A percentile compares a stretch with the other conserved stretches of the same genome.
phyloP scores from a whole-genome alignment of 2,329 filamentous ascomycete genomes.

The Aureobasidium sp. region DNA sequence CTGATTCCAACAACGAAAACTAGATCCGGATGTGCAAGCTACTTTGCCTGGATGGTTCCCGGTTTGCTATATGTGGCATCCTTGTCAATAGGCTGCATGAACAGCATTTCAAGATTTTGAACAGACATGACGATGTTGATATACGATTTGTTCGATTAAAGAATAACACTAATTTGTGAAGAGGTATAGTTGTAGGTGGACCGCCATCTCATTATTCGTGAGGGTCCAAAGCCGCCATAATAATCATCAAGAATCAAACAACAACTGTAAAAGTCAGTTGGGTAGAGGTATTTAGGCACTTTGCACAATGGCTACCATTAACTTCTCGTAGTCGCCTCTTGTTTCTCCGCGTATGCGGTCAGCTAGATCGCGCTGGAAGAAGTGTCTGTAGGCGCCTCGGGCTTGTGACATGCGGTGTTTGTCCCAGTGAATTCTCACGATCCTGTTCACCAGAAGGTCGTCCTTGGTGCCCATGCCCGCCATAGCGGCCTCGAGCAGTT shows the following conservation, averaged over 20 bases:
- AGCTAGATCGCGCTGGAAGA: conserved; percentile 59
- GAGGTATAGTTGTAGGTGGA: background rate
- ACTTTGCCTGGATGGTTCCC: too few relatives aligned
- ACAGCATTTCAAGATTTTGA: too few relatives aligned
- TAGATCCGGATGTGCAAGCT: too few relatives aligned
- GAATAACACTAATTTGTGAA: background rate
- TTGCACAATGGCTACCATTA: conserved; percentile 55
- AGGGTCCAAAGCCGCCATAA: background rate
- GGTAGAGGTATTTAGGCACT: conserved; percentile 9
- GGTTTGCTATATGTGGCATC: too few relatives aligned
- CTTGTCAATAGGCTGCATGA: too few relatives aligned
- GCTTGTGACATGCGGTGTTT: conserved; percentile 64
- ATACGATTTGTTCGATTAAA: background rate
- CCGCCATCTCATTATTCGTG: background rate
- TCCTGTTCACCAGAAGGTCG: conserved; percentile 63
- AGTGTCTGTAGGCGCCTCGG: conserved; percentile 66
- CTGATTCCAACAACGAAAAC: background rate
- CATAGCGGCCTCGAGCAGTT: conserved; percentile 80
- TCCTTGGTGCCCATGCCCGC: conserved; percentile 82
- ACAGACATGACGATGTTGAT: too few relatives aligned
- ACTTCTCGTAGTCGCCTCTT: conserved; percentile 68
- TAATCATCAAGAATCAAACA: conserved; percentile 4
- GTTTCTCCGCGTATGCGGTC: conserved; percentile 72
- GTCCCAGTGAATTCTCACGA: conserved; percentile 81
- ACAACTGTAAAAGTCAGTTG: background rate